Evolutionary conservation across 306 rosid genomes (phyloP).

Genomic region (Prunus campanulata): DNA sequence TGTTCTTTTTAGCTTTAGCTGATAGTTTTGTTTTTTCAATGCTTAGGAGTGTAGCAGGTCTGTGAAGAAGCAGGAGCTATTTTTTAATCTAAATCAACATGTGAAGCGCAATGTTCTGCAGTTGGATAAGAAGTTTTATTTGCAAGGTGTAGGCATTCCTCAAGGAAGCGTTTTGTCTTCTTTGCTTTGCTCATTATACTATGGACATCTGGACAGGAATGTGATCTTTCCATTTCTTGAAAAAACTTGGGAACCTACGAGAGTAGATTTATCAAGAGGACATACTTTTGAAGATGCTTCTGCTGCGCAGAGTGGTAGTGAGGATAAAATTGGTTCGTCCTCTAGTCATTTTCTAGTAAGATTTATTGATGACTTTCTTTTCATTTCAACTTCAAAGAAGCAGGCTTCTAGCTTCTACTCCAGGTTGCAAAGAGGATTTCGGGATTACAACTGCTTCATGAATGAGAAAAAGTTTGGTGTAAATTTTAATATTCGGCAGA

Average conservation of each 20-base stretch:
- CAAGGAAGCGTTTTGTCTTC: slow-evolving; percentile 91
- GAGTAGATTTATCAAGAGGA: slow-evolving; percentile 8
- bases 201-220: slow-evolving; percentile 68
- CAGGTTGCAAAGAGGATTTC: slow-evolving; percentile 76
- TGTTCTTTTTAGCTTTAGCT: slow-evolving; percentile 3
- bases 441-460: slow-evolving; percentile 82
- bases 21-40: slow-evolving; percentile 16
- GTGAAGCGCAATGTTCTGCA: slow-evolving; percentile 74
- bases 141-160: slow-evolving; percentile 81
- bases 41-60: slow-evolving; percentile 44
- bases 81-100: slow-evolving; percentile 49
- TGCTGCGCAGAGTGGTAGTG: slow-evolving; percentile 19
- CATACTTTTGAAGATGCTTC: slow-evolving; percentile 9
- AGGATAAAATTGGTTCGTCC: slow-evolving; percentile 22
- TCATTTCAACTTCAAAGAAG: slow-evolving; percentile 73
- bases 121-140: slow-evolving; percentile 64
- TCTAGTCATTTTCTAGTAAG: slow-evolving; percentile 50
- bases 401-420: slow-evolving; percentile 63
- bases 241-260: slow-evolving; percentile 34
- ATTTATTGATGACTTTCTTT: slow-evolving; percentile 72
- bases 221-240: slow-evolving; percentile 71
- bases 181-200: slow-evolving; percentile 78
- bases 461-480: slow-evolving; percentile 65
- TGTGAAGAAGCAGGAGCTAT: slow-evolving; percentile 42
- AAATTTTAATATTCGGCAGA: slow-evolving; percentile 56